phyloP scores from a whole-genome alignment of 495 filamentous ascomycete genomes.

The Hyaloscypha finlandica region DNA sequence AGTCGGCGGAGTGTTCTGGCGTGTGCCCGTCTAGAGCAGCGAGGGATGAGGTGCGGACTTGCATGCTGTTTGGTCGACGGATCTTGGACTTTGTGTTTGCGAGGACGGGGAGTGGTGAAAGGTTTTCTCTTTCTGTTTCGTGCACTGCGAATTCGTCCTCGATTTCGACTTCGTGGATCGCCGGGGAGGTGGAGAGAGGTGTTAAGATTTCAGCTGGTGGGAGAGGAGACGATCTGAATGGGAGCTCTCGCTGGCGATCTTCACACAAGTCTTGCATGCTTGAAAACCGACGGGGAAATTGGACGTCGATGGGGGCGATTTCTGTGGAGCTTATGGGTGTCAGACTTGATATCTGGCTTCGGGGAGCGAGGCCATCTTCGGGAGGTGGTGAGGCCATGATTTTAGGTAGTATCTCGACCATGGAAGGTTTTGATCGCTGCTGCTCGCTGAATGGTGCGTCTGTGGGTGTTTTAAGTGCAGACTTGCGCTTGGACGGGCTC shows the following conservation, averaged over 20 bases:
- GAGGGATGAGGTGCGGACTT: slow-evolving; percentile 6
- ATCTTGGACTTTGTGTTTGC: slow-evolving; percentile 23
- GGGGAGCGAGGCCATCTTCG: slow-evolving; percentile 1
- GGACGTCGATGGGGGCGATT: slow-evolving; percentile 18
- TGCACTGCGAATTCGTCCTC: neutral
- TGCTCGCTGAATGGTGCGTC: slow-evolving; percentile 15
- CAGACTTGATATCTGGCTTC: slow-evolving; percentile 19
- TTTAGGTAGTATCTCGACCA: slow-evolving; percentile 8
- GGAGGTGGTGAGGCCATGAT: neutral
- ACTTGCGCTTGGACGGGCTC: slow-evolving; percentile 39
- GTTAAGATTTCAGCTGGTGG: slow-evolving; percentile 3
- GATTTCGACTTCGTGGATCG: neutral
- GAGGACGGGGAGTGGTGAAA: slow-evolving; percentile 11
- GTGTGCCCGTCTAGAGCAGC: neutral
- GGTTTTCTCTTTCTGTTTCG: slow-evolving; percentile 4
- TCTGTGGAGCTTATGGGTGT: slow-evolving; percentile 1
- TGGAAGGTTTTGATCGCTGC: slow-evolving; percentile 13
- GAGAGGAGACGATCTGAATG: slow-evolving; percentile 12
- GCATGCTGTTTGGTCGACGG: slow-evolving; percentile 25
- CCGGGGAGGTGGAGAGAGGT: neutral
- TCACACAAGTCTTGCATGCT: slow-evolving; percentile 21
- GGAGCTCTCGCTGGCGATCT: neutral
- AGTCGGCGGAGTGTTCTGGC: neutral
- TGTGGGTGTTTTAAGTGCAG: slow-evolving; percentile 20
- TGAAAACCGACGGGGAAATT: slow-evolving; percentile 22